These are phyloP conservation scores for Limonomyces culmigenus DNA, from an alignment of 1,284 basidiomycete species.

Conservation along the genomic window DNA sequence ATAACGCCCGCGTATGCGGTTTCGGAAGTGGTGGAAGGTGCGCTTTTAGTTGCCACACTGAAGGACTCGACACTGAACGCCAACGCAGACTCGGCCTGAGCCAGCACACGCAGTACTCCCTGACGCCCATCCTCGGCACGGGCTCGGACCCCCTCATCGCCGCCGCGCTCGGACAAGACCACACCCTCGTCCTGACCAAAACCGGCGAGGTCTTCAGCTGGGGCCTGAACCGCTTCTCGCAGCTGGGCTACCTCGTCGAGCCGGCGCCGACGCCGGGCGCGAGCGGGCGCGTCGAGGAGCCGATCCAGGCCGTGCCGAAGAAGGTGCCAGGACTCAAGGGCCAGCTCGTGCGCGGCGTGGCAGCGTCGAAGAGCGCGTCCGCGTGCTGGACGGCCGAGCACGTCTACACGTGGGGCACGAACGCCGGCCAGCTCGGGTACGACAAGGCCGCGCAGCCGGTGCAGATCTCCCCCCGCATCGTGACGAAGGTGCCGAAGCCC, in stretches of 20 bases:
- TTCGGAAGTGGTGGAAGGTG: conserved; percentile 74
- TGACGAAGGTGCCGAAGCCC: conserved; percentile 59
- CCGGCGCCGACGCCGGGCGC: conserved; percentile 14
- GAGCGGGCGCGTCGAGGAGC: conserved; percentile 24
- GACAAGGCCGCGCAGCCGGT: conserved; percentile 60
- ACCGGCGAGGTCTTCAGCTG: conserved; percentile 79
- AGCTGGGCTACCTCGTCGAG: conserved; percentile 84
- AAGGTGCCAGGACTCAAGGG: conserved; percentile 73
- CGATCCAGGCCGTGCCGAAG: conserved; percentile 62
- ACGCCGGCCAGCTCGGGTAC: conserved; percentile 84
- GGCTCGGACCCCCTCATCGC: conserved; percentile 23
- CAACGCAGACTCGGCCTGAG: conserved; percentile 47
- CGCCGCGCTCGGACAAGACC: conserved; percentile 85
- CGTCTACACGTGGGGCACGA: conserved; percentile 95
- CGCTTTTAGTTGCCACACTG: too few relatives aligned
- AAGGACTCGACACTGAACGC: too few relatives aligned
- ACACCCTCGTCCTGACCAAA: conserved; percentile 75
- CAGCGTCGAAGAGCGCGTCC: conserved; percentile 77
- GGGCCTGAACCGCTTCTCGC: conserved; percentile 78
- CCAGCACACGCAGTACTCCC: conserved; percentile 66
- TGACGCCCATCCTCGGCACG: conserved; percentile 36
- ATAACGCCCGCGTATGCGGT: conserved; percentile 74
- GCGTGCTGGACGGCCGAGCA: conserved; percentile 79
- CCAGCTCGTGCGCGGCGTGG: conserved; percentile 67
- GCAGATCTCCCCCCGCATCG: conserved; percentile 71